Percentiles rank a stretch among this genome's conserved stretches.
Conservation (phyloP, 2,329 filamentous ascomycete genomes). For the Talaromyces rugulosus region DNA sequence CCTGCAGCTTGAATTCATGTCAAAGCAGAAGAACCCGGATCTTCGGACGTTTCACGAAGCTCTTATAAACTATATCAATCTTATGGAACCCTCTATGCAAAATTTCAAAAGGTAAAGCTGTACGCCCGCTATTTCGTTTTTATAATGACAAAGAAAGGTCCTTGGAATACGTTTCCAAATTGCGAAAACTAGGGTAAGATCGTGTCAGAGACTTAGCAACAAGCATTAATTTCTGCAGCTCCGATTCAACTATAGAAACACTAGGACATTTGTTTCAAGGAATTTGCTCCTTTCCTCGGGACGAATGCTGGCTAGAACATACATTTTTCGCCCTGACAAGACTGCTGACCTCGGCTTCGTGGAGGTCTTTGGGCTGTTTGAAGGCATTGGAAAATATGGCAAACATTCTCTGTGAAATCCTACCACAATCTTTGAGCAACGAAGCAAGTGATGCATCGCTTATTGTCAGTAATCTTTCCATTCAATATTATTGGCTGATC, state of each 20-base stretch:
- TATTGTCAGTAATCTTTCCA: constrained; percentile 28
- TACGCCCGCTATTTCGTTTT: not conserved
- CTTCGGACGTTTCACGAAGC: constrained; percentile 43
- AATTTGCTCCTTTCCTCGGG: constrained; percentile 50
- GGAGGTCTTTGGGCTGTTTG: constrained; percentile 29
- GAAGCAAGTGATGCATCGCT: constrained; percentile 54
- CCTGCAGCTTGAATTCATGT: constrained; percentile 63
- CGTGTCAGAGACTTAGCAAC: not conserved
- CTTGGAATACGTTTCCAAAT: constrained; percentile 62
- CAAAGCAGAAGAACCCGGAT: constrained; percentile 31
- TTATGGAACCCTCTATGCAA: constrained; percentile 56
- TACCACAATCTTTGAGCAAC: constrained; percentile 49
- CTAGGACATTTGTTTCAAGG: constrained; percentile 62
- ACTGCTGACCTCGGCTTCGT: constrained; percentile 53
- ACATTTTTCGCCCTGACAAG: constrained; percentile 64
- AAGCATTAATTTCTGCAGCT: constrained; percentile 20
- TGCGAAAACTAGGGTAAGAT: constrained; percentile 54
- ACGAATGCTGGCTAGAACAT: constrained; percentile 63
- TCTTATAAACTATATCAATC: constrained; percentile 59
- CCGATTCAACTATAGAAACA: constrained; percentile 38
- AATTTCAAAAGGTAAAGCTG: constrained; percentile 56
- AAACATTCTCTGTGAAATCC: constrained; percentile 38
- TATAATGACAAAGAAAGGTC: constrained; percentile 34
- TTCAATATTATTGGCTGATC: not conserved
- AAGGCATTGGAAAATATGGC: constrained; percentile 20